These are phyloP conservation scores for Coemansia sp. DNA, from an alignment of 192 early-diverging fungal genomes.

Conservation along the genomic window DNA sequence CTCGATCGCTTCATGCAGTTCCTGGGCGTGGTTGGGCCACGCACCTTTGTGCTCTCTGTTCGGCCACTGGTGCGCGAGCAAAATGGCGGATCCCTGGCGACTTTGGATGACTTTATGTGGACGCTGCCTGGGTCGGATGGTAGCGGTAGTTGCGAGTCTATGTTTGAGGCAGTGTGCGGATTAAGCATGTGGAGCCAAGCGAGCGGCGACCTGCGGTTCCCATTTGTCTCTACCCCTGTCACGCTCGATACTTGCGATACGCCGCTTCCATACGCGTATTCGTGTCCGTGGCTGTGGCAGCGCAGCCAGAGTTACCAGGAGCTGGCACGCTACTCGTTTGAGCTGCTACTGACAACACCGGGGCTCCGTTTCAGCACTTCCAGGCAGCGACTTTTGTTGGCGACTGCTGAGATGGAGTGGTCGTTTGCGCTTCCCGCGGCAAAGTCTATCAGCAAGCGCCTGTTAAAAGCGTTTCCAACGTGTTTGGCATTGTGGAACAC, in stretches of 20 bases:
- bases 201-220: slow-evolving; percentile 5
- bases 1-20: slow-evolving; percentile 31
- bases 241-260: slow-evolving; percentile 32
- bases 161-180: background rate
- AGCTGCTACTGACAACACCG: background rate
- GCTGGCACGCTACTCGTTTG: slow-evolving; percentile 4
- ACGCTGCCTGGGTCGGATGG: slow-evolving; percentile 5
- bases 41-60: slow-evolving; percentile 18
- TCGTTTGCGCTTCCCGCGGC: slow-evolving; percentile 13
- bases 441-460: background rate
- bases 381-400: background rate
- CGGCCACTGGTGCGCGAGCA: background rate
- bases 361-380: background rate
- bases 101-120: slow-evolving; percentile 15
- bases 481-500: slow-evolving; percentile 35
- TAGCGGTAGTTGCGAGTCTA: background rate
- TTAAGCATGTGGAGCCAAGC: background rate
- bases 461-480: slow-evolving; percentile 9
- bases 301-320: background rate
- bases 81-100: background rate
- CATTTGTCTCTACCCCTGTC: slow-evolving; percentile 24
- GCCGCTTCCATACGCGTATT: slow-evolving; percentile 16
- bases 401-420: slow-evolving; percentile 25
- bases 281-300: slow-evolving; percentile 24
- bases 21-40: slow-evolving; percentile 32